phyloP scores from a whole-genome alignment of 2,329 filamentous ascomycete genomes.

The Teratosphaeria nubilosa region DNA sequence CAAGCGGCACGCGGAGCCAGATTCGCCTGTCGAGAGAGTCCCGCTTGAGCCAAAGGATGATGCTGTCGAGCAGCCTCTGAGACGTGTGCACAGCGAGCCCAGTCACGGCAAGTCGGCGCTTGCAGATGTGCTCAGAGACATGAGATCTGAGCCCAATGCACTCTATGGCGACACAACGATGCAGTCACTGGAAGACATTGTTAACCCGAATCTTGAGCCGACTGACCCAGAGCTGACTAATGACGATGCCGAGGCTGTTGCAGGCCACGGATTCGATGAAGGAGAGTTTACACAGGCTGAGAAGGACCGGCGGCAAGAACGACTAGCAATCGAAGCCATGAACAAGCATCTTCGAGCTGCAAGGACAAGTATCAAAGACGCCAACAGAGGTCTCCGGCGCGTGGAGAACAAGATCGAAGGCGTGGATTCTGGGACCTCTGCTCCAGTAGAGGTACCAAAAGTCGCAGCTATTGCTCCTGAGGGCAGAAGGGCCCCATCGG shows the following conservation, averaged over 20 bases:
- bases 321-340: constrained; percentile 32
- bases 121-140: constrained; percentile 31
- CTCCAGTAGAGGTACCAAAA: not conserved
- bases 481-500: not conserved
- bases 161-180: constrained; percentile 38
- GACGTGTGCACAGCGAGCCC: constrained; percentile 8
- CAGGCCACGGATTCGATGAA: not conserved
- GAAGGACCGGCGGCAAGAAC: constrained; percentile 32
- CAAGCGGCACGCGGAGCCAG: too few species aligned
- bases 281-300: constrained; percentile 28
- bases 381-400: constrained; percentile 31
- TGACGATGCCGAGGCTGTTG: constrained; percentile 7
- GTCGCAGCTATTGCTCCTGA: not conserved
- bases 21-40: not conserved
- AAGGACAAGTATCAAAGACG: constrained; percentile 34
- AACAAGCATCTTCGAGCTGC: constrained; percentile 31
- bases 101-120: constrained; percentile 24
- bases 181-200: constrained; percentile 37
- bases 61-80: not conserved
- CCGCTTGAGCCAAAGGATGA: not conserved
- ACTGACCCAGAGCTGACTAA: constrained; percentile 15
- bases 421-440: not conserved
- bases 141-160: constrained; percentile 19
- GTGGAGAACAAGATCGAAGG: constrained; percentile 32
- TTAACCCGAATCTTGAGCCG: constrained; percentile 20